Conservation (phyloP, 2,329 filamentous ascomycete genomes). For the Aspergillus amoenus region DNA sequence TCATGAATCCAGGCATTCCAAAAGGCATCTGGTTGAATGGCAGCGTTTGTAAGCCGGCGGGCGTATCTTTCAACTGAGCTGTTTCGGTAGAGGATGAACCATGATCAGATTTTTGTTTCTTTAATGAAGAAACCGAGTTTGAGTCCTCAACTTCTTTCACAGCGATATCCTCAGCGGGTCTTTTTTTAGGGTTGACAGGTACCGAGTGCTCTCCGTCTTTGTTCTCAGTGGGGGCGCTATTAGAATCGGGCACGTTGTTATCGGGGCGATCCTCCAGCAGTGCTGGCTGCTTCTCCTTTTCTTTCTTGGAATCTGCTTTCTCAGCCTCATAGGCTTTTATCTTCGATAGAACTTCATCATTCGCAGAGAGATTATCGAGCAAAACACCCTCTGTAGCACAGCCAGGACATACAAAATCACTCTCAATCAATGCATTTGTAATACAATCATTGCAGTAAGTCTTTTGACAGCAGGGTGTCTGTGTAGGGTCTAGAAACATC, state of each 20-base stretch:
- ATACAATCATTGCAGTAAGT: conserved; percentile 99
- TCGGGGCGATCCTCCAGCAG: conserved; percentile 24
- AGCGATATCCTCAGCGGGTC: conserved; percentile 71
- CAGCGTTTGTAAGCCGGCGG: conserved; percentile 17
- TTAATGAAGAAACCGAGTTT: conserved; percentile 31
- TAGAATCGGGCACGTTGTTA: conserved; percentile 18
- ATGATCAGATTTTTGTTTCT: conserved; percentile 48
- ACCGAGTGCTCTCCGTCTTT: conserved; percentile 29
- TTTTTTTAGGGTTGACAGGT: conserved; percentile 65
- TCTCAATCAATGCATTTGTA: conserved; percentile 96
- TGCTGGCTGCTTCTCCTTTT: conserved; percentile 39
- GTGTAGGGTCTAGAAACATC: conserved; percentile 97
- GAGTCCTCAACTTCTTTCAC: conserved; percentile 50
- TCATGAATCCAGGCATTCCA: conserved; percentile 33
- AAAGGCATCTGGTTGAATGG: conserved; percentile 28
- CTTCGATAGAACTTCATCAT: conserved; percentile 75
- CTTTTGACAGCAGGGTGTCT: conserved; percentile 97
- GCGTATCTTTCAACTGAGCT: conserved; percentile 15
- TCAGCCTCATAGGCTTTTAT: conserved; percentile 72
- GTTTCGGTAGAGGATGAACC: conserved; percentile 7
- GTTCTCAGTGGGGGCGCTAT: conserved; percentile 11
- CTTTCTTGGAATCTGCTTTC: conserved; percentile 46
- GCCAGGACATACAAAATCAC: conserved; percentile 91
- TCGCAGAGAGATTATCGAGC: conserved; percentile 83
- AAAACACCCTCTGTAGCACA: conserved; percentile 89